Evolutionary conservation across 2,329 filamentous ascomycete genomes (phyloP).

Genomic region (Coleophoma eucalyptorum): DNA sequence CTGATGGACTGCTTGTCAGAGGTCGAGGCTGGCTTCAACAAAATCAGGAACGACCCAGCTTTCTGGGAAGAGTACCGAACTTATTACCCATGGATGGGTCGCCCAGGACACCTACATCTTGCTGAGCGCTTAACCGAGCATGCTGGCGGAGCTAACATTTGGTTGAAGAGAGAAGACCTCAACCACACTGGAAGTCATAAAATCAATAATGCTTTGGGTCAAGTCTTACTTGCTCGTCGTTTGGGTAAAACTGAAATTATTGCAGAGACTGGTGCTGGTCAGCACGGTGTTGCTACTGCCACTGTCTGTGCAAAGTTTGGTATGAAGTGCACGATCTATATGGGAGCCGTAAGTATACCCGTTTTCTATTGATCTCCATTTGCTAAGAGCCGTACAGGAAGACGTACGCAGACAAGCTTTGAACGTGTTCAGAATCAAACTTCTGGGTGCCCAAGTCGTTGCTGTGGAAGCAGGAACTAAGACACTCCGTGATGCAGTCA

Average conservation of each 20-base stretch:
- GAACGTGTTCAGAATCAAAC: slow-evolving; percentile 97
- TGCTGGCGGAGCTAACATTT: slow-evolving; percentile 91
- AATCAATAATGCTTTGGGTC: slow-evolving; percentile 97
- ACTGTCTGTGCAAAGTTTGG: slow-evolving; percentile 98
- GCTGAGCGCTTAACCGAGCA: slow-evolving; percentile 85
- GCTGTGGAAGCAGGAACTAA: slow-evolving; percentile 87
- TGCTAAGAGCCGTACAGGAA: slow-evolving; percentile 43
- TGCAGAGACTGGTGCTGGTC: slow-evolving; percentile 93
- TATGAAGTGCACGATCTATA: slow-evolving; percentile 97
- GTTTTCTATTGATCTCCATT: background rate
- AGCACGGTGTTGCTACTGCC: slow-evolving; percentile 96
- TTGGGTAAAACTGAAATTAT: slow-evolving; percentile 97
- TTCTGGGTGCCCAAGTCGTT: slow-evolving; percentile 88
- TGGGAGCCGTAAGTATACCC: slow-evolving; percentile 63
- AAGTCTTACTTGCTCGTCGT: slow-evolving; percentile 79
- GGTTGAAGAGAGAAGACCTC: slow-evolving; percentile 94
- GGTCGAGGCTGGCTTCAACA: slow-evolving; percentile 86
- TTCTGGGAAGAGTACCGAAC: slow-evolving; percentile 98
- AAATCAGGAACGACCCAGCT: slow-evolving; percentile 77
- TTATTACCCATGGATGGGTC: slow-evolving; percentile 96
- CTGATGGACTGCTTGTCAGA: slow-evolving; percentile 95
- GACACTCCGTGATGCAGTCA: slow-evolving; percentile 83
- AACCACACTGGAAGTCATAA: slow-evolving; percentile 99
- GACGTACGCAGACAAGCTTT: slow-evolving; percentile 94
- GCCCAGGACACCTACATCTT: slow-evolving; percentile 86